Conservation (phyloP, 495 filamentous ascomycete genomes). For the Xylaria flabelliformis region DNA sequence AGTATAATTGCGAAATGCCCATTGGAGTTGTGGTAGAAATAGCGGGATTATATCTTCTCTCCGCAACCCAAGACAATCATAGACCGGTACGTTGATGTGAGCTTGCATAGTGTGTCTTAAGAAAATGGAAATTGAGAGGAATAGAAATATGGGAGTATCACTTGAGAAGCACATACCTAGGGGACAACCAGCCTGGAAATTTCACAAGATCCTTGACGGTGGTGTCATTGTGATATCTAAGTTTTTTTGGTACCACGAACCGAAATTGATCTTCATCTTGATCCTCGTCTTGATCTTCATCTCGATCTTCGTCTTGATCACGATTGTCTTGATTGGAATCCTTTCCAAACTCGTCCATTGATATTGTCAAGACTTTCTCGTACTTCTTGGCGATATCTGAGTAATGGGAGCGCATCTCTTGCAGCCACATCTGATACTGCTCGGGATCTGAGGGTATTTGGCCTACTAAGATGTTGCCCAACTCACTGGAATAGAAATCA, state of each 20-base stretch:
- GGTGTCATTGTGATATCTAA: background rate
- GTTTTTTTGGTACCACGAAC: too few species aligned
- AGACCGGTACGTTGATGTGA: background rate
- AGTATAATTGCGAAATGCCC: background rate
- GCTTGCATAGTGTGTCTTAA: too few species aligned
- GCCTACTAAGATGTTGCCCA: background rate
- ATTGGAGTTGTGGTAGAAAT: background rate
- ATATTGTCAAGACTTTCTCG: background rate
- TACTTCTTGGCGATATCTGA: background rate
- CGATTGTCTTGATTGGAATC: background rate
- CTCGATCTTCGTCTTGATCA: too few species aligned
- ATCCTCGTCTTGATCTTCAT: too few species aligned
- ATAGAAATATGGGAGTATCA: background rate
- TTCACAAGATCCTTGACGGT: background rate
- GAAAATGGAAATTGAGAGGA: background rate
- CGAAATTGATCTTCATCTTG: too few species aligned
- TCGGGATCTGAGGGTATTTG: background rate
- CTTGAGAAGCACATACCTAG: background rate
- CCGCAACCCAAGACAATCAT: too few species aligned
- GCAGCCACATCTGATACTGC: background rate
- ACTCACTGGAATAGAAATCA: background rate
- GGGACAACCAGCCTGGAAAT: background rate
- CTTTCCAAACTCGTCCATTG: background rate
- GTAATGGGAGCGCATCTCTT: background rate
- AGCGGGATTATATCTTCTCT: background rate